Percentiles rank a stretch among this genome's conserved stretches.
phyloP scores from a whole-genome alignment of 2,329 filamentous ascomycete species.

The Monosporascus sp. region DNA sequence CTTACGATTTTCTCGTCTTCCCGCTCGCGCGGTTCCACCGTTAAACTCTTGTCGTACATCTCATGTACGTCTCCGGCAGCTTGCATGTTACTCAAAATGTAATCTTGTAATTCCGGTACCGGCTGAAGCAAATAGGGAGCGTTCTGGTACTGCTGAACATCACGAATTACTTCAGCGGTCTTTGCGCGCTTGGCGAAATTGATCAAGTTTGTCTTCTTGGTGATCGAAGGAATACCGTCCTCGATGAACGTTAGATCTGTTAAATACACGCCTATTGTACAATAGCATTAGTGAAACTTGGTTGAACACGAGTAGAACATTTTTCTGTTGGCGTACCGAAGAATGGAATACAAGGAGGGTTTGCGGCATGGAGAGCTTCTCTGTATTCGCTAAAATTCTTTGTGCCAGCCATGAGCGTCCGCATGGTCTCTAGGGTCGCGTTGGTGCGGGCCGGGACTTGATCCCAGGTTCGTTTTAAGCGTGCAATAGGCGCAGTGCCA shows the following conservation, averaged over 20 bases:
- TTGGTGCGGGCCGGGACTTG: slow-evolving; percentile 84
- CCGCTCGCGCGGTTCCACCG: slow-evolving; percentile 88
- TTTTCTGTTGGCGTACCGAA: slow-evolving; percentile 60
- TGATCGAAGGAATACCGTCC: slow-evolving; percentile 91
- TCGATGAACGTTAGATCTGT: slow-evolving; percentile 98
- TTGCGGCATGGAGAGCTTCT: slow-evolving; percentile 85
- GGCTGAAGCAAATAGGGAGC: slow-evolving; percentile 90
- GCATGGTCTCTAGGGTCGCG: slow-evolving; percentile 80
- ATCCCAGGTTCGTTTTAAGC: slow-evolving; percentile 89
- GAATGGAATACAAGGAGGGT: slow-evolving; percentile 96
- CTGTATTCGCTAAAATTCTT: slow-evolving; percentile 98
- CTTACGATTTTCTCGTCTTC: slow-evolving; percentile 99
- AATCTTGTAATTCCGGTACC: slow-evolving; percentile 89
- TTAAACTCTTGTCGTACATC: slow-evolving; percentile 97
- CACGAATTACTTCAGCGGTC: slow-evolving; percentile 95
- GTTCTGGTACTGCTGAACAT: slow-evolving; percentile 98
- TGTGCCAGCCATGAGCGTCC: slow-evolving; percentile 89
- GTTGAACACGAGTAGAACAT: not conserved
- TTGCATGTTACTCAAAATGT: slow-evolving; percentile 95
- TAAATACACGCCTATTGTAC: slow-evolving; percentile 73
- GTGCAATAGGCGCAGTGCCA: slow-evolving; percentile 89
- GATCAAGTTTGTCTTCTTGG: slow-evolving; percentile 94
- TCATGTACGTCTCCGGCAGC: slow-evolving; percentile 93
- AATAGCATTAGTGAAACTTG: slow-evolving; percentile 3
- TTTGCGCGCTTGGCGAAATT: slow-evolving; percentile 98